Evolutionary conservation across 2,329 filamentous ascomycete species (phyloP), one percentile per base, ranked within the genome.

Genomic region (Arthrobotrys sinensis): DNA sequence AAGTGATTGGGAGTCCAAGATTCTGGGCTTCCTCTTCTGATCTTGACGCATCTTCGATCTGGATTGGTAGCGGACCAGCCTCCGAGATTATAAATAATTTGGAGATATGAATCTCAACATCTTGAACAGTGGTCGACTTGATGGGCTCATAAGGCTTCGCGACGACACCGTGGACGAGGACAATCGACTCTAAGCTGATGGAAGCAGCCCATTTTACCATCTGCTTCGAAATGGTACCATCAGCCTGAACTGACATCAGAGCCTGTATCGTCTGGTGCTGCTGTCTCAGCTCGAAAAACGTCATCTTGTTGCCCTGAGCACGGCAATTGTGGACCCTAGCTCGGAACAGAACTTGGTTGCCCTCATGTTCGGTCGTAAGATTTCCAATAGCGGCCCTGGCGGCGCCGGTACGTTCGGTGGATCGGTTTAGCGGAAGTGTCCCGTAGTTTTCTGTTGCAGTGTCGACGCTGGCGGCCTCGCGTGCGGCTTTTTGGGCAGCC

Each of bases 161-260:
- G 66, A 98, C 91, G 36, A 88, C 86, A 80, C 92, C 96, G 82
- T 96, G 92, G 77, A 97, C 90, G 46, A 91, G 86, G 28, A 97
- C 90, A 81, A 92, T 94, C 81, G 91, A 93, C 87, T 97, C 95
- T 53, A 91, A 88, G 83, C 90, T 91, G 81, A 97, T 86, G 50
- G 87, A 88, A 57, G 89, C 90, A 62, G 92, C 90, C 90, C 92
- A 98, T 86, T 98, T 98, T 83, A 97, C 93, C 95, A 98, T 98
- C 85, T 93, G 93, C 84, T 91, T 91, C 79, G 90, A 92, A 43
- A 94, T 89, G 62, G 86, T 88, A 40, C 88, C 90, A 82, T 93
- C 89, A 83, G 87, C 85, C 82, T 89, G 89, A 60, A 90, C 91
- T 16, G 88, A 88, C 14, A 93, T 87, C 43, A 97, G 91, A 64